Evolutionary conservation across 2,329 filamentous ascomycete genomes (phyloP), one percentile per base, ranked within the genome.

Genomic region (Geosmithia flava): DNA sequence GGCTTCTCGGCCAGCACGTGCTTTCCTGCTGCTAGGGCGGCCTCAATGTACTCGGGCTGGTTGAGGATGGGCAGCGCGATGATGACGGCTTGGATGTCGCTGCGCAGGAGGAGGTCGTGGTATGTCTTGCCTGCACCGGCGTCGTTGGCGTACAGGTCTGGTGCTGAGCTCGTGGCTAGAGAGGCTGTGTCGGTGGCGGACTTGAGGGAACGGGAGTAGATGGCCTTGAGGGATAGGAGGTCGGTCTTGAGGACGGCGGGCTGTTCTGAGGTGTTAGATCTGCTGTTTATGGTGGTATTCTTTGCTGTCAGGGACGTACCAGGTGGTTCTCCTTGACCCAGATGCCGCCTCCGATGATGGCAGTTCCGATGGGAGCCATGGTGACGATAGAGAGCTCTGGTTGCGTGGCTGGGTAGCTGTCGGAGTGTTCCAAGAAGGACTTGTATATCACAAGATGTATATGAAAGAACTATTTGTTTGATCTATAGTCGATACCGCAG

Each of bases 1-100:
- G 83, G 82, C 64, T 86, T 86, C 64, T 86, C 83, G 16, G 76
- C 76, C 2, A 86, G 67, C 7, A 86, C 81, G 57, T 85, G 80
- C 62, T 86, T 87, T 23, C 80, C 80, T 1, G 80, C 80, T n/a
- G 63, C 58, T 17, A 85, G 65, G 0, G 77, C 78, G 52, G 72
- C 69, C 52, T 75, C 68, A 56, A 85, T 75, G 55, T 75, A 74
- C 13, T 62, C 62, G 2, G 80, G 77, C 59, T 85, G 81, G 39
- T 65, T 65, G 45, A 70, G 58, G 57, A 86, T 86, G 33, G 82
- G 81, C 39, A 86, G 67, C n/a, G 71, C 75, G 47, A 82, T 63
- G 47, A 80, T 69, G 33, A 82, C 72, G 42, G 69, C 76, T 15
- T 63, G 53, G 48, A 82, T 67, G 61, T 83, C 80, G 1, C 62